A percentile compares a stretch with the other conserved stretches of the same genome.
Conservation (phyloP, 2,329 filamentous ascomycete genomes). For the Leptographium lundbergii region DNA sequence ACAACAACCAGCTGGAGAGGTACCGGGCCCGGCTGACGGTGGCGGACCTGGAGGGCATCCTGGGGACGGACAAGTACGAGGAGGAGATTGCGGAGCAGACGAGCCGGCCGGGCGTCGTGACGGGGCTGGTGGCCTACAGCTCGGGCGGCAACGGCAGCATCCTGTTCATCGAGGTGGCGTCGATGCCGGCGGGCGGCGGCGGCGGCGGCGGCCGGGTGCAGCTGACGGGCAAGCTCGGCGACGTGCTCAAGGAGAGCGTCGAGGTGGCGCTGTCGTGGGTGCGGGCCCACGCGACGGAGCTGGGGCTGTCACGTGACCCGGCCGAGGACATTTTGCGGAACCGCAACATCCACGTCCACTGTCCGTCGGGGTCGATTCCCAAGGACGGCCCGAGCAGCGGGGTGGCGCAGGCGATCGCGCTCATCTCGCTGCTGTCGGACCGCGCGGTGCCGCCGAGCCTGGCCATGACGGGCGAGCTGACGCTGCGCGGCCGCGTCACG, state of each 20-base stretch:
- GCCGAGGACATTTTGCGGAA: slow-evolving; percentile 92
- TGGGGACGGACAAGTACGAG: slow-evolving; percentile 87
- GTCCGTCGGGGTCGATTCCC: slow-evolving; percentile 84
- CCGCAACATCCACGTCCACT: slow-evolving; percentile 90
- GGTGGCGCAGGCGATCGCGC: slow-evolving; percentile 83
- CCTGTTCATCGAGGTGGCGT: slow-evolving; percentile 93
- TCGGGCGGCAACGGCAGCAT: slow-evolving; percentile 90
- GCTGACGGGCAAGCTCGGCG: slow-evolving; percentile 89
- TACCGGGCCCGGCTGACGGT: slow-evolving; percentile 66
- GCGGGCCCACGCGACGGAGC: slow-evolving; percentile 84
- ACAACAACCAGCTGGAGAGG: slow-evolving; percentile 50
- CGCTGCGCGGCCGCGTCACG: slow-evolving; percentile 77
- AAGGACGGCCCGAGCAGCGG: slow-evolving; percentile 85
- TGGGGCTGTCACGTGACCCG: slow-evolving; percentile 70
- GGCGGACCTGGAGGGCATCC: slow-evolving; percentile 75
- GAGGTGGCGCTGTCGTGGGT: slow-evolving; percentile 96
- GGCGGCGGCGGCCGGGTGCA: slow-evolving; percentile 84
- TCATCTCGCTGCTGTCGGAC: slow-evolving; percentile 80
- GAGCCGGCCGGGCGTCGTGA: slow-evolving; percentile 80
- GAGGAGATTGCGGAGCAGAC: slow-evolving; percentile 88
- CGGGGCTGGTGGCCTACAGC: slow-evolving; percentile 88
- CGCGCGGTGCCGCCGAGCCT: slow-evolving; percentile 81
- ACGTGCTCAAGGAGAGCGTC: slow-evolving; percentile 93
- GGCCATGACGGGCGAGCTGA: slow-evolving; percentile 83
- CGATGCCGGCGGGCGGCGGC: slow-evolving; percentile 86